Evolutionary conservation across 2,329 filamentous ascomycete species (phyloP), one percentile per base, ranked within the genome.

Genomic region (Xylogone sp.): DNA sequence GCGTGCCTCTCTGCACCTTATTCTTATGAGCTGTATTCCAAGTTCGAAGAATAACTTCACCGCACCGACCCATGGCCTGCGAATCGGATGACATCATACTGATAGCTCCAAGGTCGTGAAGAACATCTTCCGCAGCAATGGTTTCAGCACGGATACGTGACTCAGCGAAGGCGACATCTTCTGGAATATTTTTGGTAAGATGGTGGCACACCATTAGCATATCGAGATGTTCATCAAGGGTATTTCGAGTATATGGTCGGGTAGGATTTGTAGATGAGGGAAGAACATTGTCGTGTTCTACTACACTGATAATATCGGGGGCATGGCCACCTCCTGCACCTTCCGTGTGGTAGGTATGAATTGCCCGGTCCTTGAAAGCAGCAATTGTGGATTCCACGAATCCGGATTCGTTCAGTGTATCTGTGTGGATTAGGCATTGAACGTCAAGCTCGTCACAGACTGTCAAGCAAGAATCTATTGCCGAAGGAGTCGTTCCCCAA

Each of bases 181-280:
- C 93, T 52, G 92, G 90, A 53, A 97, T 97, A 70, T 96, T 86
- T 69, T 89, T 90, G 48, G 86, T 91, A 9, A 97, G 76, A 65
- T 97, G 93, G 69, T 97, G 93, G 75, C 93, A 97, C 34, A 96
- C 90, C 93, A 97, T 97, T 45, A 97, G 75, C 93, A 97, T 97
- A 73, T 97, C 93, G 13, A 97, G 81, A 71, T 97, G 93, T 71
- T 97, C 93, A 65, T 97, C 93, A 0, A 97, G 80, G 0, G 93
- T 97, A 74, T 97, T 97, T 58, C 79, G 77, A 1, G 93, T 97
- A 70, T 85, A 97, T 0, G 93, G 93, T 2, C 92, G 79, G 1
- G 93, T 97, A 0, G 93, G 93, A 68, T 96, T 97, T 0, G 93
- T 97, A 45, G 87, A 93, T 4, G 86, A 90, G 0, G 93, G 93